Base-by-base conservation (phyloP, 768 basidiomycete genomes). In the Mrakia hoshinonis region DNA sequence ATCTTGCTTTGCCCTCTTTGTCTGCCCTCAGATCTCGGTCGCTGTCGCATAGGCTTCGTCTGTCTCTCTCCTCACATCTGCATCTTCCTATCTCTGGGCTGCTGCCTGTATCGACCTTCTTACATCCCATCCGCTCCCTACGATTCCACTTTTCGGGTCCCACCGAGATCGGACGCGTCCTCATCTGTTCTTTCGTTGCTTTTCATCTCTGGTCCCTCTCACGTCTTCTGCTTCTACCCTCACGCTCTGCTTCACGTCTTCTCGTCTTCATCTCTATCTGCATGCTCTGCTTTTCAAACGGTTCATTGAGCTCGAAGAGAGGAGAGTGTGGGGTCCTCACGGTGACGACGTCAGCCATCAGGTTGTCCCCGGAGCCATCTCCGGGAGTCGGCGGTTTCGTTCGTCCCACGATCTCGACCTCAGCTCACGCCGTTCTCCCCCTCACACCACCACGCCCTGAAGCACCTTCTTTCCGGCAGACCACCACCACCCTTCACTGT, bases 21-120 rank as follows among this genome's bases (percentile, higher is more conserved):
- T 60, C 18, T n/a, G 9, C 29, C 29, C 26, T n/a, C 58, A 61
- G 48, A 66, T 66, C 64, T 66, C 64, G 29, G 64, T 66, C 64
- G 46, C 64, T 29, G 43, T 64, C 62, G 39, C 39, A 24, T 34
- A 34, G 22, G 38, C 36, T 31, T 26, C 7, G 6, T n/a, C 51
- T n/a, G 9, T 62, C 60, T 39, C 58, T 22, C 60, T 22, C n/a
- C 9, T 39, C 36, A 4, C 36, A 36, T 38, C 38, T 62, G 6
- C 22, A 38, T 62, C 36, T 62, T 62, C 39, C 20, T 38, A 20
- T 43, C 22, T 43, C 61, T 43, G 38, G 13, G 31, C n/a, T 7
- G n/a, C 18, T 43, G 10, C n/a, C 36, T 38, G 61, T 24, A 4
- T 39, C 61, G 1, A 31, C 36, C 58, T 29, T 38, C 7, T 60